Conservation (phyloP, 2,329 filamentous ascomycete species). For the Plenodomus biglobosus region DNA sequence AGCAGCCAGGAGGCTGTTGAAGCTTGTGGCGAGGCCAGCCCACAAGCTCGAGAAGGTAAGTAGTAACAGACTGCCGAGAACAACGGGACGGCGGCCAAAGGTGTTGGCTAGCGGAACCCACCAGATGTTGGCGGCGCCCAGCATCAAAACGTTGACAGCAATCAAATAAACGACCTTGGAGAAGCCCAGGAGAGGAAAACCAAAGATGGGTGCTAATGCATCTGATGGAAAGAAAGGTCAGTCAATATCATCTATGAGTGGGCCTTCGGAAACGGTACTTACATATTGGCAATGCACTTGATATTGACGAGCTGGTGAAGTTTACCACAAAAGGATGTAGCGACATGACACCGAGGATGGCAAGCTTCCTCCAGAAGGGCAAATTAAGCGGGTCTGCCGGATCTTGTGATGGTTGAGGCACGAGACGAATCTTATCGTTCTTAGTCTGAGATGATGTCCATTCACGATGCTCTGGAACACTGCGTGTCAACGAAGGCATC, state of each 20-base stretch:
- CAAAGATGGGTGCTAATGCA: constrained; percentile 34
- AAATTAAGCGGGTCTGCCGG: constrained; percentile 48
- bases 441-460: constrained; percentile 33
- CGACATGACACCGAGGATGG: constrained; percentile 43
- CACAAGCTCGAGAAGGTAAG: constrained; percentile 43
- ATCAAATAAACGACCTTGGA: constrained; percentile 41
- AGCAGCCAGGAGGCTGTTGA: constrained; percentile 42
- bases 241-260: background rate
- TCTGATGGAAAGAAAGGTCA: constrained; percentile 7
- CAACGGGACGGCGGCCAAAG: constrained; percentile 45
- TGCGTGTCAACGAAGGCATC: constrained; percentile 1
- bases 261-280: background rate
- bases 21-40: constrained; percentile 44
- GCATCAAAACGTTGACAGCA: constrained; percentile 44
- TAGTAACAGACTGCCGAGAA: constrained; percentile 41
- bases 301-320: constrained; percentile 41
- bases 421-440: constrained; percentile 42
- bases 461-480: constrained; percentile 29
- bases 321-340: constrained; percentile 44
- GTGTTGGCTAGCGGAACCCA: constrained; percentile 48
- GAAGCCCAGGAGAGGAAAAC: constrained; percentile 34
- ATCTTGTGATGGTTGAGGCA: constrained; percentile 45
- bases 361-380: constrained; percentile 39
- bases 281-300: constrained; percentile 40
- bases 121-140: constrained; percentile 45